Evolutionary conservation across 179 eudicot genomes (phyloP).

Genomic region (Beta macrorhiza): DNA sequence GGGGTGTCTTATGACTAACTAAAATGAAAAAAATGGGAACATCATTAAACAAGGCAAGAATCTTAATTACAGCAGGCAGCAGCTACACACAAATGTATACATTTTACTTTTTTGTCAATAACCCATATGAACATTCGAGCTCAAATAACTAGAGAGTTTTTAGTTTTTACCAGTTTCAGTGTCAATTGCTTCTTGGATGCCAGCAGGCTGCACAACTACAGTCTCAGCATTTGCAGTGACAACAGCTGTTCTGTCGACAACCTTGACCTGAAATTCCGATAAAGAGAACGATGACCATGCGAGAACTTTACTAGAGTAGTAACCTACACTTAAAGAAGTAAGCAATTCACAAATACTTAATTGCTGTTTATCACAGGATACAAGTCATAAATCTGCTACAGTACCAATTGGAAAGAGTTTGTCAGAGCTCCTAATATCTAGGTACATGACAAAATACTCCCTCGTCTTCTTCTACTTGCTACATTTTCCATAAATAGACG

Average conservation of each 20-base stretch:
- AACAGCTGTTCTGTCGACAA: conserved; percentile 73
- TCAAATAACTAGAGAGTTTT: neutral
- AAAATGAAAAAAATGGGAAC: neutral
- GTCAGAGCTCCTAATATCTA: no score
- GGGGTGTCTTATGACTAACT: neutral
- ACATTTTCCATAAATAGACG: no score
- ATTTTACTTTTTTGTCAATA: neutral
- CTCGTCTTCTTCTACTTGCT: no score
- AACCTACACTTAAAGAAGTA: neutral
- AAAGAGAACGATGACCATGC: neutral
- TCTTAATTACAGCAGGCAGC: neutral
- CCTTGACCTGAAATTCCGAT: conserved; percentile 75
- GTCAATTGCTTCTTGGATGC: conserved; percentile 86
- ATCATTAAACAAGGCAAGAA: no score
- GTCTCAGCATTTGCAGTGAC: conserved; percentile 90
- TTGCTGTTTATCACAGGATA: no score
- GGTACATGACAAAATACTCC: no score
- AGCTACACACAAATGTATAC: neutral
- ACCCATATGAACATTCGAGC: neutral
- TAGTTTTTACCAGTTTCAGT: conserved; percentile 57
- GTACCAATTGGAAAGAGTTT: neutral
- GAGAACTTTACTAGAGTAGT: neutral
- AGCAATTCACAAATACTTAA: neutral
- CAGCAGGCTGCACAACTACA: conserved; percentile 65
- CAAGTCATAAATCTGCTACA: no score